Conservation (phyloP, 805 yeast genomes). For the Maudiozyma bulderi region DNA sequence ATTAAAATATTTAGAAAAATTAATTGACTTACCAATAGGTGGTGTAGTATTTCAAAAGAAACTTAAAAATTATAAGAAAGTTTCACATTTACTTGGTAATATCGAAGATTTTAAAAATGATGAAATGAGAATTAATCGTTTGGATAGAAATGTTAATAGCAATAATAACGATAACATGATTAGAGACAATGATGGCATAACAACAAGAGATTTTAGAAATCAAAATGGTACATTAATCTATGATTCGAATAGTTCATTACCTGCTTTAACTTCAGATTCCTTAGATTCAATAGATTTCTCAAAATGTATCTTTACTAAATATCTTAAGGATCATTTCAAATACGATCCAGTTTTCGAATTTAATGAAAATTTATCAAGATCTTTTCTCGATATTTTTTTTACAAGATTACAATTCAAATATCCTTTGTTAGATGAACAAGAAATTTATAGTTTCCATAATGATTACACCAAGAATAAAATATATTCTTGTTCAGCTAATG, state of each 20-base stretch:
- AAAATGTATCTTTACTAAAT: conserved; percentile 36
- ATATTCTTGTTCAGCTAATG: conserved; percentile 27
- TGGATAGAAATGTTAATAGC: not conserved
- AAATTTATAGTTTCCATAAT: conserved; percentile 41
- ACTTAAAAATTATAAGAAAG: conserved; percentile 21
- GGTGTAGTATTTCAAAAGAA: conserved; percentile 25
- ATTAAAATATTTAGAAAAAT: conserved; percentile 40
- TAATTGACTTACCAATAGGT: conserved; percentile 28
- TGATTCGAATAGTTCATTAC: conserved; percentile 1
- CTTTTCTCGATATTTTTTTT: conserved; percentile 44
- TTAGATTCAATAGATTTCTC: conserved; percentile 34
- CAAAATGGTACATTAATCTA: too few species aligned
- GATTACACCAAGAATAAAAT: conserved; percentile 37
- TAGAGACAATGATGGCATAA: not conserved
- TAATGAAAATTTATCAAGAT: conserved; percentile 40
- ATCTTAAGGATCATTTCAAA: conserved; percentile 36
- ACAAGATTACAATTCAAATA: conserved; percentile 47
- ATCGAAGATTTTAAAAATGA: conserved; percentile 6
- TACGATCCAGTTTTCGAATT: conserved; percentile 45
- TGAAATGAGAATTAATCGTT: not conserved
- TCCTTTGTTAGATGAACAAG: conserved; percentile 46
- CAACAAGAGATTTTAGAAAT: not conserved
- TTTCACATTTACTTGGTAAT: conserved; percentile 28
- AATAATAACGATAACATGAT: not conserved
- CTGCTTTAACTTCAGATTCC: conserved; percentile 17